Base-by-base conservation (phyloP, 352 stramenopile species). In the Globisporangium nunn region DNA sequence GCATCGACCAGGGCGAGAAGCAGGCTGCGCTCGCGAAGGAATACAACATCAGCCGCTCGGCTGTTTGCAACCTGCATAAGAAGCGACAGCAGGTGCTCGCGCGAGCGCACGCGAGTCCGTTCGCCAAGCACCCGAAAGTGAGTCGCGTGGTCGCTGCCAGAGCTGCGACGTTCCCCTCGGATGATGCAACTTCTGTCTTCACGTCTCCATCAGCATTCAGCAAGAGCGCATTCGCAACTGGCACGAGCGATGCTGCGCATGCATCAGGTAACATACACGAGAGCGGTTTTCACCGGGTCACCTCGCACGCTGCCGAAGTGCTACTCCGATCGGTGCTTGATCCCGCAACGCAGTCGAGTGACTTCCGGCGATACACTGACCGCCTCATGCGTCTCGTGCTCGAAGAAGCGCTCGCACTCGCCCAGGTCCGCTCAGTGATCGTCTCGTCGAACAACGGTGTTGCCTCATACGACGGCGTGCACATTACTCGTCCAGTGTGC, bases 51-150 rank as follows among this genome's bases (percentile, higher is more conserved):
- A 83, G 69, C 52, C 73, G 75, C 28, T 72, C 75, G 0, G 73
- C 75, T 6, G 82, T 86, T 50, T 86, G 73, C 52, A 86, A 86
- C 54, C 46, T 86, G 41, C 72, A 83, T 61, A 83, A 86, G 54
- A 68, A 86, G 49, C 58, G 75, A 3, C 68, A 78, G 17, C 62
- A 71, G 8, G 74, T 84, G 1, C 37, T 84, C 44, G 72, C 67
- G 15, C 62, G 71, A 7, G 68, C 61, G 45, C 58, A 81, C 62
- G 62, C 70, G 30, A 80, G 83, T 50, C 75, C 75, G 4, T 46
- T 83, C 41, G 71, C 73, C 17, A 85, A 84, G 56, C 71, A 84
- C 50, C 72, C 77, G 0, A 85, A 83, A 58, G 10, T 28, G 14
- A 45, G 28, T 17, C 33, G 37, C 11, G 37, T 43, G 37, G 11